Conservation (phyloP, 495 filamentous ascomycete species). For the Echria macrotheca region DNA sequence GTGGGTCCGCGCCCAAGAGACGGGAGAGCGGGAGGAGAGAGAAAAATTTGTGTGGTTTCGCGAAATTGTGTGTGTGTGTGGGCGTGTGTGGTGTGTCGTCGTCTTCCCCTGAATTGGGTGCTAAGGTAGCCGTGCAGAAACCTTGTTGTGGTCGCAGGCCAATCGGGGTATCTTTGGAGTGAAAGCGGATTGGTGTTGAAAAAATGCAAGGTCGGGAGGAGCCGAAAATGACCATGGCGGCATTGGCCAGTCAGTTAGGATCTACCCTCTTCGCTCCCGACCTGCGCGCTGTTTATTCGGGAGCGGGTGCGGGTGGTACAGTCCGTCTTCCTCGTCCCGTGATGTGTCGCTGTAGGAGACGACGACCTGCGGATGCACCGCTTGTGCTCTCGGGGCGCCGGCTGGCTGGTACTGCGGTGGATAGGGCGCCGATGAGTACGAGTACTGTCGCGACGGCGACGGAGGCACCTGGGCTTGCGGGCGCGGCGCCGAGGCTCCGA, state of each 20-base stretch:
- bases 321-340: constrained; percentile 17
- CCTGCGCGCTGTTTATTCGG: not conserved
- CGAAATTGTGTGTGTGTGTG: constrained; percentile 1
- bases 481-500: constrained; percentile 26
- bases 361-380: constrained; percentile 24
- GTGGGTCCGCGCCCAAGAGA: not conserved
- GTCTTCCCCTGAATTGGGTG: not conserved
- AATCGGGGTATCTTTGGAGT: constrained; percentile 16
- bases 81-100: too few species aligned
- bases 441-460: constrained; percentile 14
- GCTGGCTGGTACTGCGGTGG: constrained; percentile 11
- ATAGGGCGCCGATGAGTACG: constrained; percentile 15
- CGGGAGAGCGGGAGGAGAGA: not conserved
- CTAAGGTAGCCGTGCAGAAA: constrained; percentile 7
- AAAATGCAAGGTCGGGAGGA: constrained; percentile 16
- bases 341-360: constrained; percentile 12
- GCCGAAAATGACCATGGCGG: constrained; percentile 8
- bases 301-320: constrained; percentile 14
- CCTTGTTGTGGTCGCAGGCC: constrained; percentile 13
- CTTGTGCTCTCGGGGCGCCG: constrained; percentile 20
- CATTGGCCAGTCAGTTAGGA: constrained; percentile 1
- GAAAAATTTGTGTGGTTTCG: not conserved
- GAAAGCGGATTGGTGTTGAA: constrained; percentile 10
- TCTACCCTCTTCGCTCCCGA: constrained; percentile 12
- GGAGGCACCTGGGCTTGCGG: constrained; percentile 16